Evolutionary conservation across 1,284 basidiomycete species (phyloP), one percentile per base, ranked within the genome.

Genomic region (Ceratobasidium sp.): DNA sequence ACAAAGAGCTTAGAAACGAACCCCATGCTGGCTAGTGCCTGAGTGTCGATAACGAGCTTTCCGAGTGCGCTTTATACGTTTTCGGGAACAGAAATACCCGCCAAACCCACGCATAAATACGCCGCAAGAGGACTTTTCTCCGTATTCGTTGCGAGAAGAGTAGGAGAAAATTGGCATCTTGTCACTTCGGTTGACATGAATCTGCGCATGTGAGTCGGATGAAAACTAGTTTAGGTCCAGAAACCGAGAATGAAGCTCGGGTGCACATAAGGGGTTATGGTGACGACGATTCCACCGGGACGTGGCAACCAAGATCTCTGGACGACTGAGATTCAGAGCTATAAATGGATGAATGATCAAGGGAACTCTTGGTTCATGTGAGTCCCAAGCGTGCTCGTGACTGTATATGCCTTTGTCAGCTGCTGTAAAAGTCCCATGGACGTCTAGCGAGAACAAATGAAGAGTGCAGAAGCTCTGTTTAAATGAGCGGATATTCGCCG

Each of bases 81-180:
- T 29, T 25, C 15, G 22, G 29, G 22, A n/a, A n/a, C n/a, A n/a
- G n/a, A n/a, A n/a, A n/a, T n/a, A n/a, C 47, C 47, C 22, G 47
- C 47, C 22, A 34, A 20, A 4, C 29, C 34, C 12, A n/a, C n/a
- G 13, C 15, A 49, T n/a, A 32, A 32, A n/a, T 52, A 20, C 29
- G 47, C 60, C 60, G 20, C 43, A 65, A 47, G 40, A 53, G 42
- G 60, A n/a, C 22, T 29, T n/a, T 65, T 12, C 25, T 35, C 60
- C 60, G 60, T 42, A 22, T 31, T 40, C 22, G 38, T 35, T 17
- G 20, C 27, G 22, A 32, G 32, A 65, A 22, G 34, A 50, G 22
- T n/a, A 5, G 3, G 25, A 35, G 49, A 65, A 65, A 10, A 20
- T 32, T n/a, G n/a, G n/a, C n/a, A 22, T 52, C 10, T 31, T 52